Evolutionary conservation across 1,284 basidiomycete genomes (phyloP).

Genomic region (Mycosarcoma mackinlayi): DNA sequence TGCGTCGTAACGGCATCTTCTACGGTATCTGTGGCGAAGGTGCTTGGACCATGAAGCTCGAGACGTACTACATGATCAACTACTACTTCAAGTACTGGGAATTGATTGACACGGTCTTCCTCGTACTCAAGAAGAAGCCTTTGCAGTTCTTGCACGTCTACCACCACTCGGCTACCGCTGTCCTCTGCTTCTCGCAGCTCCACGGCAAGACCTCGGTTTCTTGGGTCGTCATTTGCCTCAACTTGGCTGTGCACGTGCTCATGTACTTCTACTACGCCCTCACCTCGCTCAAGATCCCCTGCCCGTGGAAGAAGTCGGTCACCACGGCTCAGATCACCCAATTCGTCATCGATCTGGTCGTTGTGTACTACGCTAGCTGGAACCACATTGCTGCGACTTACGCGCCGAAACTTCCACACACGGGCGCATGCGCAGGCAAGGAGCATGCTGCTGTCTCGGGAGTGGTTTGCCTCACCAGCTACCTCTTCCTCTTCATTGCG

Average conservation of each 20-base stretch:
- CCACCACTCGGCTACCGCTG: constrained; percentile 97
- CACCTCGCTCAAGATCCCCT: constrained; percentile 57
- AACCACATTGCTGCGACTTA: constrained; percentile 69
- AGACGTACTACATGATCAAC: constrained; percentile 92
- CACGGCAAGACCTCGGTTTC: constrained; percentile 80
- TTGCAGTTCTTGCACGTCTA: constrained; percentile 95
- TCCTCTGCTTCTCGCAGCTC: constrained; percentile 92
- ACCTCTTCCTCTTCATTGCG: constrained; percentile 70
- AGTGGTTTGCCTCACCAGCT: constrained; percentile 85
- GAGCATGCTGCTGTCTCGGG: constrained; percentile 90
- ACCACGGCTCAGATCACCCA: constrained; percentile 89
- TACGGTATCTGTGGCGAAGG: constrained; percentile 80
- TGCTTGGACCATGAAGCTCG: constrained; percentile 78
- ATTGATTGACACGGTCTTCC: constrained; percentile 93
- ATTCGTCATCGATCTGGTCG: constrained; percentile 46
- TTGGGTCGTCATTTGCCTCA: constrained; percentile 94
- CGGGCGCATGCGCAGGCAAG: constrained; percentile 86
- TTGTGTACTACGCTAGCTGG: constrained; percentile 54
- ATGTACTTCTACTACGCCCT: constrained; percentile 76
- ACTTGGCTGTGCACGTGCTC: constrained; percentile 93
- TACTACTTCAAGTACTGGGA: constrained; percentile 76
- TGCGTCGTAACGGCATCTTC: constrained; percentile 51
- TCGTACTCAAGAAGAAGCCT: constrained; percentile 98
- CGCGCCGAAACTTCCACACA: constrained; percentile 74
- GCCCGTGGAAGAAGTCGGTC: constrained; percentile 89